A percentile compares a stretch with the other conserved stretches of the same genome.
Evolutionary conservation across 2,329 filamentous ascomycete genomes (phyloP).

Genomic region (Ustilaginoidea virens): DNA sequence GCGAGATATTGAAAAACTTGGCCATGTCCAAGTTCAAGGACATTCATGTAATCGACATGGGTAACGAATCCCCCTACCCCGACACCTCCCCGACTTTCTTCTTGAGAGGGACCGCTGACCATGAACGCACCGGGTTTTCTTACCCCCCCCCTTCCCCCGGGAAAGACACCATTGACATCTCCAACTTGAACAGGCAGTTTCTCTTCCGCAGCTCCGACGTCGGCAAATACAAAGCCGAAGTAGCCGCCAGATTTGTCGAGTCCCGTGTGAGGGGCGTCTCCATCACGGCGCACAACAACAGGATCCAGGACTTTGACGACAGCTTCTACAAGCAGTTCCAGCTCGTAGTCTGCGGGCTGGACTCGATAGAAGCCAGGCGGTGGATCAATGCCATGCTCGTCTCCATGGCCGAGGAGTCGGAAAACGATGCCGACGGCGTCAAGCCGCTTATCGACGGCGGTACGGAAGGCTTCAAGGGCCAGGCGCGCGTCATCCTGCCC

Average conservation of each 20-base stretch:
- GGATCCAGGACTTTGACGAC: constrained; percentile 93
- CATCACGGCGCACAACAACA: constrained; percentile 87
- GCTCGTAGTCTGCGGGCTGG: constrained; percentile 81
- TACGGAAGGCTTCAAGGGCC: constrained; percentile 96
- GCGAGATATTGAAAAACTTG: constrained; percentile 92
- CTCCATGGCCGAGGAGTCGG: constrained; percentile 64
- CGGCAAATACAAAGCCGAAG: constrained; percentile 83
- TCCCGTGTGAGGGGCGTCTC: constrained; percentile 75
- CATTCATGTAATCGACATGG: constrained; percentile 99
- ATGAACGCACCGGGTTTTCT: too few species aligned
- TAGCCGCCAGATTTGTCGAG: constrained; percentile 84
- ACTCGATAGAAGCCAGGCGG: constrained; percentile 91
- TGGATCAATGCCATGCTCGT: constrained; percentile 97
- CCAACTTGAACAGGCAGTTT: constrained; percentile 94
- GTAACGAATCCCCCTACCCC: too few species aligned
- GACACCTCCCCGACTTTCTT: too few species aligned
- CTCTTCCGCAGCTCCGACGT: constrained; percentile 87
- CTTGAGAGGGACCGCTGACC: too few species aligned
- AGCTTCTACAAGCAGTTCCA: constrained; percentile 96
- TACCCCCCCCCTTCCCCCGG: not conserved
- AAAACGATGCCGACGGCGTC: constrained; percentile 59
- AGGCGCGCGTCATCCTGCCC: constrained; percentile 81
- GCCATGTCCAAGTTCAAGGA: constrained; percentile 91
- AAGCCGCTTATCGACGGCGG: constrained; percentile 95
- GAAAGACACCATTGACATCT: constrained; percentile 98